phyloP scores from a whole-genome alignment of 805 yeast species.

The Lachancea sp. region DNA sequence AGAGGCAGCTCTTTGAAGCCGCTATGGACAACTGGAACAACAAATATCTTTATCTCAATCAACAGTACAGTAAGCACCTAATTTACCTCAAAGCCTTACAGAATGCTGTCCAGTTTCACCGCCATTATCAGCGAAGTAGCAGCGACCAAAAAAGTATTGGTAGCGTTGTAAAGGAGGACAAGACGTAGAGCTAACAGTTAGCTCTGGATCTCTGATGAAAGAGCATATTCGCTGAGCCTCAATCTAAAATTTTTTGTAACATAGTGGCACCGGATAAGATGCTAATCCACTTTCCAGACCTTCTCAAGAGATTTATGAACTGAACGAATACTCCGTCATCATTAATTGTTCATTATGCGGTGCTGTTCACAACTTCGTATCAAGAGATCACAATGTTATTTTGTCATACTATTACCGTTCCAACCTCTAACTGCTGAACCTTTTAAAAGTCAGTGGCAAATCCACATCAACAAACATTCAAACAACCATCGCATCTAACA shows the following conservation, averaged over 20 bases:
- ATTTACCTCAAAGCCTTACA: slow-evolving; percentile 33
- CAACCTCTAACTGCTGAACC: background rate
- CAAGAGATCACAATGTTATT: no score
- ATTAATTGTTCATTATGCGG: no score
- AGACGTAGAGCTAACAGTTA: background rate
- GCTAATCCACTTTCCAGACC: no score
- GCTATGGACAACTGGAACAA: slow-evolving; percentile 40
- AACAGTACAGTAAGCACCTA: slow-evolving; percentile 33
- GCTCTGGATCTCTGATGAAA: no score
- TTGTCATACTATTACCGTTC: no score
- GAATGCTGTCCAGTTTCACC: slow-evolving; percentile 15
- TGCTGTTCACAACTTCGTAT: no score
- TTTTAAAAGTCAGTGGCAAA: background rate
- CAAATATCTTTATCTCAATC: slow-evolving; percentile 35
- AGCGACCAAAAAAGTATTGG: background rate
- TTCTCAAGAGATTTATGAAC: no score
- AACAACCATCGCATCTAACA: background rate
- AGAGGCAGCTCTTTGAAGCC: slow-evolving; percentile 16
- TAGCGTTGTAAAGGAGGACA: background rate
- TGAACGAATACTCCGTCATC: no score
- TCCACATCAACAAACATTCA: background rate
- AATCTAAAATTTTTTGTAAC: no score
- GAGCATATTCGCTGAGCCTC: no score
- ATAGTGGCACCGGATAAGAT: no score
- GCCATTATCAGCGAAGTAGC: background rate